phyloP scores from a whole-genome alignment of 768 basidiomycete genomes.

The Mycena leptocephala region DNA sequence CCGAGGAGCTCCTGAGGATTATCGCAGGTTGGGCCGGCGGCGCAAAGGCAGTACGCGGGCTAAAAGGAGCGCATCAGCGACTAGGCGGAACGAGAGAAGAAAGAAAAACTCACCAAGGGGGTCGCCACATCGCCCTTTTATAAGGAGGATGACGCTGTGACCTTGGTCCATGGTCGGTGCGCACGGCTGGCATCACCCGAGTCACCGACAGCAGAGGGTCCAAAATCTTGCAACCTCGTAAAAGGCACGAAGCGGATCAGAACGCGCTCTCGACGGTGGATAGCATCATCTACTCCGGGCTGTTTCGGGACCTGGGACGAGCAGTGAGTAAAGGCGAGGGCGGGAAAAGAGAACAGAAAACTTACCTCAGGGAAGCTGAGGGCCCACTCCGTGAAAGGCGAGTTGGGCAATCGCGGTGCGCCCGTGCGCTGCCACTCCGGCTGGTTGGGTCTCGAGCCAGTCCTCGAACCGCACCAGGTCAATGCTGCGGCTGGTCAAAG shows the following conservation, averaged over 20 bases:
- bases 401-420: neutral
- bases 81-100: neutral
- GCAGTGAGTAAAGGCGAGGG: neutral
- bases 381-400: neutral
- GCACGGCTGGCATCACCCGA: slow-evolving; percentile 1
- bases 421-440: neutral
- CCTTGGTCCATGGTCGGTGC: neutral
- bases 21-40: neutral
- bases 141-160: neutral
- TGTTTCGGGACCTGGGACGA: neutral
- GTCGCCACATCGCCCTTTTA: neutral
- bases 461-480: neutral
- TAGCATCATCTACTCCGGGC: neutral
- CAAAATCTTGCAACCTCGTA: neutral
- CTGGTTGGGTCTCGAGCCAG: neutral
- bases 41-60: neutral
- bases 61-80: neutral
- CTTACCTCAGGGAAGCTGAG: neutral
- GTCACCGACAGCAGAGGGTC: neutral
- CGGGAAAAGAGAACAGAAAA: neutral
- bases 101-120: neutral
- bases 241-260: neutral
- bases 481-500: neutral
- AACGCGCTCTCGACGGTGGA: neutral
- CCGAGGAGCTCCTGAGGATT: neutral